Percentiles rank a stretch among this genome's conserved stretches.
These are phyloP conservation scores for Arthrobotrys megalospora DNA, from an alignment of 2,329 filamentous ascomycete genomes.

Conservation along the genomic window DNA sequence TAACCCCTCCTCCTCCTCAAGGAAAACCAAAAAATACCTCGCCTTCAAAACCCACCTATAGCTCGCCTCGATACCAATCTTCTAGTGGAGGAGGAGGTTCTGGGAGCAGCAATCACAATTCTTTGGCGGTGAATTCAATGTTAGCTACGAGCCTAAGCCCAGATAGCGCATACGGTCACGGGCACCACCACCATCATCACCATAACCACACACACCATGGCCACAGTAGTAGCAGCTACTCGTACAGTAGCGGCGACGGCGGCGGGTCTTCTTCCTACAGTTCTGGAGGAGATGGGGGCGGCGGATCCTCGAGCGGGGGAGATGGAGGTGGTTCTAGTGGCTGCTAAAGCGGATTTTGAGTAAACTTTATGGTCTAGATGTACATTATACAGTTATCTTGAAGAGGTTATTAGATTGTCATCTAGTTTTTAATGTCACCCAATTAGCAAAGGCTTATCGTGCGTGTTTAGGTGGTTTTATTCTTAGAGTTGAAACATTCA, in stretches of 20 bases:
- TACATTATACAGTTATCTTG: background rate
- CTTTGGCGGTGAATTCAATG: slow-evolving; percentile 21
- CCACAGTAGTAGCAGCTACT: slow-evolving; percentile 10
- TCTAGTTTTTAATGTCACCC: too few species aligned
- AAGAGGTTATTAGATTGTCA: too few species aligned
- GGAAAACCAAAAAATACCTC: background rate
- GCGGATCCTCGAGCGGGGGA: background rate
- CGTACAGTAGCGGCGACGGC: slow-evolving; percentile 8
- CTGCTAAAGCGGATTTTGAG: background rate
- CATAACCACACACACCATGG: background rate
- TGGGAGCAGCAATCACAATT: background rate
- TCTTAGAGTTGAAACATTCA: too few species aligned
- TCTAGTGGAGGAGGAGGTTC: background rate
- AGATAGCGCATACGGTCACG: slow-evolving; percentile 4
- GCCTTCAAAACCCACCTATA: background rate
- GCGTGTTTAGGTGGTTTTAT: too few species aligned
- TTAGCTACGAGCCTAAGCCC: slow-evolving; percentile 33
- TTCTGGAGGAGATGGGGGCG: slow-evolving; percentile 9
- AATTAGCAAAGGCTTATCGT: too few species aligned
- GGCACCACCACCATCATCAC: slow-evolving; percentile 7
- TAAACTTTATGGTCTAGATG: background rate
- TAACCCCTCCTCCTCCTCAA: background rate
- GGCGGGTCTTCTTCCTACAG: slow-evolving; percentile 13
- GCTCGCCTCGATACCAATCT: background rate
- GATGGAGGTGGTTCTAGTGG: slow-evolving; percentile 5